Evolutionary conservation across 2,329 filamentous ascomycete genomes (phyloP).

Genomic region (Stylonectria norvegica): DNA sequence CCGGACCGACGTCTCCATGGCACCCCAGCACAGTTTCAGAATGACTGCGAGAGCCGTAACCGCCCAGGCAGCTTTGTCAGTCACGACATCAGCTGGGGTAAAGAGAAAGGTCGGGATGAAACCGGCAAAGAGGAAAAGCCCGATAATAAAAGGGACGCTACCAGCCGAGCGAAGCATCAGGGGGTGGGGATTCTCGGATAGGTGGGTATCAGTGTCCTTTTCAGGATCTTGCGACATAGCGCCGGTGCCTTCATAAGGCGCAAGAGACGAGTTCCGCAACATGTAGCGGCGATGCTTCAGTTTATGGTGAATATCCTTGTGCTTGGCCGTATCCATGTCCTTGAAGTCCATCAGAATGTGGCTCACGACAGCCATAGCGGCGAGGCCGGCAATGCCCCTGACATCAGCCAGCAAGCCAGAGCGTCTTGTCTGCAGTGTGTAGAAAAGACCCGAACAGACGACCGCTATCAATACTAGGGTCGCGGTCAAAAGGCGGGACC

Average conservation of each 20-base stretch:
- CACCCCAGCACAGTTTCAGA: slow-evolving; percentile 66
- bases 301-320: slow-evolving; percentile 63
- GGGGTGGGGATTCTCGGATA: slow-evolving; percentile 62
- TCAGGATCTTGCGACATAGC: slow-evolving; percentile 41
- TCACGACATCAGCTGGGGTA: slow-evolving; percentile 49
- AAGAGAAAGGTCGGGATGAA: slow-evolving; percentile 64
- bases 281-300: slow-evolving; percentile 66
- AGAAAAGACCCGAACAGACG: slow-evolving; percentile 56
- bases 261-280: slow-evolving; percentile 66
- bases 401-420: slow-evolving; percentile 67
- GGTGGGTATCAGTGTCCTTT: slow-evolving; percentile 46
- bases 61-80: slow-evolving; percentile 61
- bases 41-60: slow-evolving; percentile 63
- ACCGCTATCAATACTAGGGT: slow-evolving; percentile 56
- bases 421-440: slow-evolving; percentile 57
- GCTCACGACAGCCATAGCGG: slow-evolving; percentile 70
- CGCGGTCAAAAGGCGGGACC: slow-evolving; percentile 59
- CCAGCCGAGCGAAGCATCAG: slow-evolving; percentile 62
- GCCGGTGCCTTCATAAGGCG: slow-evolving; percentile 56
- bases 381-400: slow-evolving; percentile 69
- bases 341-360: slow-evolving; percentile 74
- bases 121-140: slow-evolving; percentile 52
- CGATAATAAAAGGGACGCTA: slow-evolving; percentile 57
- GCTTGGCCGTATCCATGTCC: slow-evolving; percentile 64
- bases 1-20: slow-evolving; percentile 65